Percentiles rank a stretch among this genome's conserved stretches.
Evolutionary conservation across 495 filamentous ascomycete genomes (phyloP).

Genomic region (Penicillium macrosclerotiorum): DNA sequence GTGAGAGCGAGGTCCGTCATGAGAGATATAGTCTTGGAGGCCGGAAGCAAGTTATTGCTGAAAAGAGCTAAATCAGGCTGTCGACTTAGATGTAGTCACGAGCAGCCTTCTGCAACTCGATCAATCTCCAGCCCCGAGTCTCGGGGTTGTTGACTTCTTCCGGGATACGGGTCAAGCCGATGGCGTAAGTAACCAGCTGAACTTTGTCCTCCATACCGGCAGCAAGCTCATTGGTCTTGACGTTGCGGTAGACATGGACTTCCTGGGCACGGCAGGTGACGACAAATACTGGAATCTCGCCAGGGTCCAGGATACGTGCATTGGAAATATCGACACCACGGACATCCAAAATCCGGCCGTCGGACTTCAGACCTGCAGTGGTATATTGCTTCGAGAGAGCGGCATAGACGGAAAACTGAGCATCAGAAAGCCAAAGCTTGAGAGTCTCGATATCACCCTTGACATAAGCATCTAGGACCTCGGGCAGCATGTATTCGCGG

Average conservation of each 20-base stretch:
- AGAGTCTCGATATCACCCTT: constrained; percentile 91
- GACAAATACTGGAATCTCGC: constrained; percentile 96
- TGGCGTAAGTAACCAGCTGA: constrained; percentile 95
- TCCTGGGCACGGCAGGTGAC: constrained; percentile 96
- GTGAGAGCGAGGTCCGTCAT: constrained; percentile 6
- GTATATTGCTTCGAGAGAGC: constrained; percentile 94
- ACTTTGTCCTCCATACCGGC: constrained; percentile 99
- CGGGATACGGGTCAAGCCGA: constrained; percentile 86
- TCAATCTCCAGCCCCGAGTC: constrained; percentile 92
- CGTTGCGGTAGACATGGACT: constrained; percentile 91
- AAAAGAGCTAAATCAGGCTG: not conserved
- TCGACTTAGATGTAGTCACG: constrained; percentile 80
- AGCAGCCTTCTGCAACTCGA: constrained; percentile 97
- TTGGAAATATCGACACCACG: constrained; percentile 86
- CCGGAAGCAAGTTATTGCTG: not conserved
- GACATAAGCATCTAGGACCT: constrained; percentile 96
- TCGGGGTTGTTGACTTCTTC: constrained; percentile 97
- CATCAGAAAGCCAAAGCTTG: constrained; percentile 91
- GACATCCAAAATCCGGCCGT: constrained; percentile 93
- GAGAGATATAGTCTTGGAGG: constrained; percentile 4
- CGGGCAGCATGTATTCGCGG: constrained; percentile 95
- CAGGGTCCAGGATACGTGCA: constrained; percentile 91
- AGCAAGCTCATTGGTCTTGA: constrained; percentile 82
- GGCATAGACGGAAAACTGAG: constrained; percentile 91
- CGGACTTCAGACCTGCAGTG: constrained; percentile 85